Evolutionary conservation across 2,329 filamentous ascomycete genomes (phyloP), one percentile per base, ranked within the genome.

Genomic region (Rutstroemia sp.): DNA sequence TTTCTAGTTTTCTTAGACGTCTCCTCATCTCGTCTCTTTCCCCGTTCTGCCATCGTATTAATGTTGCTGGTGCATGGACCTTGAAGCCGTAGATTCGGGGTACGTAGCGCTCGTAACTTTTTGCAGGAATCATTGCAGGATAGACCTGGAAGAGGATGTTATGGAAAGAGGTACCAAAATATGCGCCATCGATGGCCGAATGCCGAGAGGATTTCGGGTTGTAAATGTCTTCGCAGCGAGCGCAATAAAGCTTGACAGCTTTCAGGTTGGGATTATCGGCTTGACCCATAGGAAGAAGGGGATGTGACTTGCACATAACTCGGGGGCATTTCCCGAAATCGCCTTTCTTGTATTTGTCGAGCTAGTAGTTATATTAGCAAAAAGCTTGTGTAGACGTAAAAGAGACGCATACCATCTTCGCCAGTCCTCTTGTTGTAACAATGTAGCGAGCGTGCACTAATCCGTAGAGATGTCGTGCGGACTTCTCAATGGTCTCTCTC

Each of bases 91-190:
- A 99, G 59, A 95, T 87, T 58, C 88, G 84, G 23, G 94, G 94
- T 56, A 92, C 82, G 73, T 97, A 96, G 63, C 94, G 83, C 62
- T 90, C 85, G 61, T 85, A 79, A 65, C 84, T 90, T 79, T 97
- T 99, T 63, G 84, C 78, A 3, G 94, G 94, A 52, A 95, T 84
- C 65, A 99, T 80, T 23, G 88, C 85, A 5, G 94, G 92, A 71
- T 97, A 97, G 55, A 99, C 94, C 73, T 99, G 94, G 78, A 99
- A 97, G 61, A 99, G 84, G 73, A 99, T 96, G 75, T 96, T 96
- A 79, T 96, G 92, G 79, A 99, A 99, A 2, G 90, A 95, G 49
- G 92, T 92, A 65, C 94, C 94, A 66, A 99, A 99, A 79, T 97
- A 99, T 62, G 94, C 94, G 61, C 94, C 94, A 71, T 99, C 94